Base-by-base conservation (phyloP, 495 filamentous ascomycete genomes). In the Neurospora sublineolata region DNA sequence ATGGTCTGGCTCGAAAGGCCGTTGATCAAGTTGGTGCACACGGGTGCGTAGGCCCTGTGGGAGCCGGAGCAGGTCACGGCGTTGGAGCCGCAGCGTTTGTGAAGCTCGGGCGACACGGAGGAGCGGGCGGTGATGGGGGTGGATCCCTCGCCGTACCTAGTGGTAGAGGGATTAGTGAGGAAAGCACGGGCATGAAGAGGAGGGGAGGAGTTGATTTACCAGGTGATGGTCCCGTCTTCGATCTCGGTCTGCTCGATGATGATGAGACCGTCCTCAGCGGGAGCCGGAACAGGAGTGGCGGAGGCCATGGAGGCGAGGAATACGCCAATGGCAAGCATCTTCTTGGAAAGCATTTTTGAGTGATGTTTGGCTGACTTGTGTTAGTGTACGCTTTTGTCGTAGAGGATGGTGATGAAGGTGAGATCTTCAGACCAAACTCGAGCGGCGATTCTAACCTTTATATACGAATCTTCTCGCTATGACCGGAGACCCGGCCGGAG, bases 1-100 rank as follows among this genome's bases (percentile, higher is more conserved):
- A 42, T 39, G 68, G 68, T 1, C n/a, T 39, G 37, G 20, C 16
- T 10, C 14, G 20, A 38, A 33, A 69, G 18, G n/a, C 36, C 1
- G 33, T 69, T 69, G 37, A 69, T 39, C 14, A 69, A 33, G 20
- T 69, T 39, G 37, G 3, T 69, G 68, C 68, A 69, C 68, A 39
- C 68, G 68, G 68, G 68, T 12, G 14, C 6, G 37, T 69, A 39
- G 27, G 20, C 37, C 10, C 11, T 10, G 68, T 69, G 36, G 68
- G 44, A 46, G n/a, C 44, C 44, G 8, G 44, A 46, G 44, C 37
- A 69, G 7, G 20, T 39, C 16, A 41, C 18, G 36, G 16, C 2
- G 68, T 69, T 69, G 68, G 30, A 27, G 68, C 68, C 68, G 68
- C 68, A 69, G 30, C 68, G 68, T 12, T 39, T 46, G 44, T 46